Base-by-base conservation (phyloP, 2,329 filamentous ascomycete species). In the Beauveria australis region DNA sequence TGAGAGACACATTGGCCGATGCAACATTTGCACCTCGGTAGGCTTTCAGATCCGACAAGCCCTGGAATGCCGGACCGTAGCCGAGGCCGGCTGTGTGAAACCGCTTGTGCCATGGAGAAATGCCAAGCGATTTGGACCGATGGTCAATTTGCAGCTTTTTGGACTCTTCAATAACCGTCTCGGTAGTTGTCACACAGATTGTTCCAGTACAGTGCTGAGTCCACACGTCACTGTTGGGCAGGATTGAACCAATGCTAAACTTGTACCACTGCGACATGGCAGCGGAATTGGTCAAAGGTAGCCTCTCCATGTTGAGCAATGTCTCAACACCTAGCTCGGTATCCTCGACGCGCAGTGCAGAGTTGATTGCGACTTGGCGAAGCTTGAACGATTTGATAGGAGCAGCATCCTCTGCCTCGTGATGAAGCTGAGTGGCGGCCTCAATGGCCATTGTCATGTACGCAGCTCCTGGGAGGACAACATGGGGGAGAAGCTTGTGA, bases 381-480 rank as follows among this genome's bases (percentile, higher is more conserved):
- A 65, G 18, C 33, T 61, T 59, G 53, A 64, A 65, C n/a, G 55
- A 53, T 57, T 63, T 67, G 49, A 65, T 64, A n/a, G 51, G 33
- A 16, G 22, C 8, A 3, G 33, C 37, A 24, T 43, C 51, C 5
- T 53, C 60, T 7, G 3, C 12, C 10, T 57, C 28, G 12, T 22
- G 52, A 53, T 10, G 67, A 63, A 22, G 63, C 64, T 63, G 65
- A 10, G 63, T 51, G 1, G 54, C 64, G 9, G 69, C 71, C 60
- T 72, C 70, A 3, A 71, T 67, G 1, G 69, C 71, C 66, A 72
- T 71, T 24, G 67, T 57, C 5, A 74, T 61, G 57, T 73, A 74
- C 6, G 67, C 73, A 2, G 73, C 68, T 7, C 56, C 68, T 1
- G 73, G 72, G 61, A 73, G 74, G 0, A 75, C 64, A 6, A 70